Base-by-base conservation (phyloP, 495 filamentous ascomycete species). In the Podospora pseudocomata region DNA sequence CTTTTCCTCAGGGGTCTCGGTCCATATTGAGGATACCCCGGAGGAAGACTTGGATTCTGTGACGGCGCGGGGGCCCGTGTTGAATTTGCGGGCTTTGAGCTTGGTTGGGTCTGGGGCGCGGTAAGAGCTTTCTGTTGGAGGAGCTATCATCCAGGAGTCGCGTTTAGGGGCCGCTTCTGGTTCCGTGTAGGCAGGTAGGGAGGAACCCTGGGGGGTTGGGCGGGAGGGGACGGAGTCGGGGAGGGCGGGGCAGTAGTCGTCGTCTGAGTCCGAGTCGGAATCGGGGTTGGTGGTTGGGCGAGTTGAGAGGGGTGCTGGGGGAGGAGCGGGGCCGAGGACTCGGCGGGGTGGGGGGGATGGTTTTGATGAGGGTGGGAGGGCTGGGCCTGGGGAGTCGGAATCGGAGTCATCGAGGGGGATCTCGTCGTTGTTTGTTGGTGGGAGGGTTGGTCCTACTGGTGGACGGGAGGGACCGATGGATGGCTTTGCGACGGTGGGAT, bases 71-170 rank as follows among this genome's bases (percentile, higher is more conserved):
- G 60, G 71, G 23, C 74, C 69, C 67, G 68, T 67, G 54, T 76
- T 88, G 81, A 99, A 99, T 72, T 92, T 93, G 55, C 94, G 90
- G 74, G 86, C 89, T 64, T 89, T 87, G 34, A 94, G 80, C 68
- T 92, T 91, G 3, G 93, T 95, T 1, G 95, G 93, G 77, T 97
- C 94, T 0, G 78, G 72, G 64, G 91, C 87, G 55, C 89, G 88
- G 5, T 86, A 81, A 27, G 86, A 80, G 78, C 85, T 86, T 28
- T 84, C 78, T 4, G 86, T 86, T 0, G 95, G 95, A 0, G 94
- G 95, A 6, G 90, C 86, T 32, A 94, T 83, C 95, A 99, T 99
- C 95, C 95, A 99, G 72, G 92, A 88, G 80, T 96, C 95, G 65
- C 95, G 87, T 65, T 82, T 79, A 5, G 80, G 73, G 5, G 78